Evolutionary conservation across 305 asterid genomes (phyloP).

Genomic region (Fraxinus greggii): DNA sequence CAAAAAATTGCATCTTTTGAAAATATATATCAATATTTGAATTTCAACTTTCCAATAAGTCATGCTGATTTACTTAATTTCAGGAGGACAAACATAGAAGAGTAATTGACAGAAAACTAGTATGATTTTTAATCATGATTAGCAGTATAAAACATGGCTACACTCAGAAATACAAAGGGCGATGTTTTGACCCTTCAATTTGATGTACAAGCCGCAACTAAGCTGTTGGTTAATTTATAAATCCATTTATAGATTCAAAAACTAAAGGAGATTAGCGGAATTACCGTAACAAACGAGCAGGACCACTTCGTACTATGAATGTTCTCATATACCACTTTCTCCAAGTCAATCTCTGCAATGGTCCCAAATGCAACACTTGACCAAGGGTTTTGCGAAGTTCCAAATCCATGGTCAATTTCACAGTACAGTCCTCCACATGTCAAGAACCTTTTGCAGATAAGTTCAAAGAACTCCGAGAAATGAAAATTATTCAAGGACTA

Average conservation of each 20-base stretch:
- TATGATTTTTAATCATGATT: neutral
- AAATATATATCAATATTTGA: neutral
- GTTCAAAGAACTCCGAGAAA: neutral
- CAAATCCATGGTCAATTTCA: neutral
- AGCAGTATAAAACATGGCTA: neutral
- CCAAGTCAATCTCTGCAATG: neutral
- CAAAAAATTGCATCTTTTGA: neutral
- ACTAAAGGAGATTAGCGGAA: neutral
- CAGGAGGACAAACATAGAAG: neutral
- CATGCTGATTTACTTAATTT: neutral
- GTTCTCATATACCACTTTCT: neutral
- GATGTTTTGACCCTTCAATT: neutral
- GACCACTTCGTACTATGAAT: neutral
- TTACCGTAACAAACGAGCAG: neutral
- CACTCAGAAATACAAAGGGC: neutral
- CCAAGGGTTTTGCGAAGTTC: neutral
- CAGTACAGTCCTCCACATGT: neutral
- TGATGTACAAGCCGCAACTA: neutral
- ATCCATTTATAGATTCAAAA: neutral
- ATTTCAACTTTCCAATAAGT: neutral
- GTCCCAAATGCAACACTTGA: neutral
- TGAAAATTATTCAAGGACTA: neutral
- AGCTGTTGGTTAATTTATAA: neutral
- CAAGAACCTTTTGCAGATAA: neutral
- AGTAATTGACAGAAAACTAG: neutral